Evolutionary conservation across 2,329 filamentous ascomycete species (phyloP).

Genomic region (Pseudogymnoascus pannorum): DNA sequence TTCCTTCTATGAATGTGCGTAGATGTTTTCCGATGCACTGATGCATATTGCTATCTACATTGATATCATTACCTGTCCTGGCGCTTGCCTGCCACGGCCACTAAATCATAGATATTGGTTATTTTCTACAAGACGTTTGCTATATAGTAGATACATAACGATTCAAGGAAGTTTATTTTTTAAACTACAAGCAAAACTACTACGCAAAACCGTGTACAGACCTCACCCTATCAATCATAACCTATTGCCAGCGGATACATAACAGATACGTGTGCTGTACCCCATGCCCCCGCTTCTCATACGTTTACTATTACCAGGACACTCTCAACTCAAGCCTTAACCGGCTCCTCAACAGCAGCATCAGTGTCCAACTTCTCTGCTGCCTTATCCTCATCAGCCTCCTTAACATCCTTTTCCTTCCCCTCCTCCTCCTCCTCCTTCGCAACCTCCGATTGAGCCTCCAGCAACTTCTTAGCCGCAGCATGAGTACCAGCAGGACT

Average conservation of each 20-base stretch:
- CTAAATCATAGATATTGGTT: background rate
- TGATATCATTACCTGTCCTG: background rate
- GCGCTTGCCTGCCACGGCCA: background rate
- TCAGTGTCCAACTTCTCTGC: slow-evolving; percentile 31
- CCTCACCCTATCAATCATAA: background rate
- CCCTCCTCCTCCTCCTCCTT: slow-evolving; percentile 19
- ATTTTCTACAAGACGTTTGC: background rate
- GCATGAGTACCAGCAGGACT: slow-evolving; percentile 72
- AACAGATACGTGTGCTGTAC: background rate
- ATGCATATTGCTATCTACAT: background rate
- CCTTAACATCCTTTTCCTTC: background rate
- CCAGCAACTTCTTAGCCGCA: slow-evolving; percentile 65
- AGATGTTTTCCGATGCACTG: background rate
- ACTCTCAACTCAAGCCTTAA: background rate
- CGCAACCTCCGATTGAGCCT: slow-evolving; percentile 31
- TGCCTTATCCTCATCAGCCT: slow-evolving; percentile 36
- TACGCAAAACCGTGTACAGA: background rate
- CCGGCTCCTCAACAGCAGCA: background rate
- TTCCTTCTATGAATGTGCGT: background rate
- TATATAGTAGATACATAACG: background rate
- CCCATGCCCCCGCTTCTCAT: background rate
- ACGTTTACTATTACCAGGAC: background rate
- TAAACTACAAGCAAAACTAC: background rate
- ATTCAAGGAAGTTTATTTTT: background rate
- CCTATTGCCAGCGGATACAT: background rate